phyloP scores from a whole-genome alignment of 2,329 filamentous ascomycete genomes.

The Leptographium flavum region DNA sequence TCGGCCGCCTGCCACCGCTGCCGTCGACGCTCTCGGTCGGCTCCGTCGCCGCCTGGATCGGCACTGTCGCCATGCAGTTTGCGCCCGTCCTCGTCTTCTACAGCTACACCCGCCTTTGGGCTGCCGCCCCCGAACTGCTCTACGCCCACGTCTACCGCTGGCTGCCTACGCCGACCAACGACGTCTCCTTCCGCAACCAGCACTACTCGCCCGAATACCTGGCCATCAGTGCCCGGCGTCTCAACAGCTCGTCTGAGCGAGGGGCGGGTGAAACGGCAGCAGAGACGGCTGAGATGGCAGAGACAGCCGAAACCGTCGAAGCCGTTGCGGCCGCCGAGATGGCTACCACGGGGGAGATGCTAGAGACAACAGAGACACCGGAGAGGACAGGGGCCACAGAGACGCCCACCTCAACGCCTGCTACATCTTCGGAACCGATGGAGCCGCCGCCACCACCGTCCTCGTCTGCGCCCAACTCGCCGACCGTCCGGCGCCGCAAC shows the following conservation, averaged over 20 bases:
- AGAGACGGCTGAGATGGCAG: not conserved
- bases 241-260: not conserved
- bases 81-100: conserved; percentile 34
- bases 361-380: not conserved
- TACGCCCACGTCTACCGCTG: conserved; percentile 23
- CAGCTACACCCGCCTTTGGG: conserved; percentile 24
- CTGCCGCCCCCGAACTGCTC: conserved; percentile 21
- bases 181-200: not conserved
- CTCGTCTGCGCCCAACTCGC: not conserved
- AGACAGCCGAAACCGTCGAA: not conserved
- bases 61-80: conserved; percentile 25
- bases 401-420: too few relatives aligned
- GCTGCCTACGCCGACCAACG: conserved; percentile 20
- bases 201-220: not conserved
- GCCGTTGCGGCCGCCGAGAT: not conserved
- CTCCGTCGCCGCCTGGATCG: conserved; percentile 29
- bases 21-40: conserved; percentile 22
- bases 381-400: not conserved
- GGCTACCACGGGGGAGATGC: not conserved
- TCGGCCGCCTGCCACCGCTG: conserved; percentile 30
- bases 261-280: not conserved
- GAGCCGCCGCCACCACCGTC: not conserved
- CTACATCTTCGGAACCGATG: not conserved
- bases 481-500: conserved; percentile 17
- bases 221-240: not conserved